Base-by-base conservation (phyloP, 2,329 filamentous ascomycete species). In the Plectosphaerella cucumerina region DNA sequence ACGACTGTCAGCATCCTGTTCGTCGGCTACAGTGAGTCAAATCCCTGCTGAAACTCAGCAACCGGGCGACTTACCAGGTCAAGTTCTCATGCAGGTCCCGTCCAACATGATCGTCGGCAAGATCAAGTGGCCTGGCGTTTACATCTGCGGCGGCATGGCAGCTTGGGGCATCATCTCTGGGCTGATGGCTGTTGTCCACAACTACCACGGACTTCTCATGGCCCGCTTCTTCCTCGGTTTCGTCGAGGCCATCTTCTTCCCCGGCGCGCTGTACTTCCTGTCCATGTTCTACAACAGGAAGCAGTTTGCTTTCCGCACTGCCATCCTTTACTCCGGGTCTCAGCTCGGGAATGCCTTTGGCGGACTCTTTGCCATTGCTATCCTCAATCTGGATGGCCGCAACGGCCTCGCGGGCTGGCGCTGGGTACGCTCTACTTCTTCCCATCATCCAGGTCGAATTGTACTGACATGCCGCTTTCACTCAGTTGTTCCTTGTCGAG, bases 341-440 rank as follows among this genome's bases (percentile, higher is more conserved):
- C 60, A 64, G 48, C 50, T 65, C 1, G 66, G 63, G 1, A 64
- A 67, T n/a, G 66, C 66, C 3, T 67, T 70, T 42, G 66, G 65
- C 3, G 65, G 65, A 1, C 59, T 70, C 4, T 63, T 70, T 31
- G 66, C 66, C 4, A 65, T 65, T 8, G 67, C 56, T 0, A 59
- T 68, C 4, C 53, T 70, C 46, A 78, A 85, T 49, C 87, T 90
- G 84, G 74, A 84, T 50, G 86, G 85, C 1, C 62, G 85, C 1
- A 84, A 77, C 0, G 79, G 79, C 0, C 65, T 78, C 6, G 70
- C 73, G 15, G 82, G 82, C 1, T 86, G 81, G 81, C 75, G 77
- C 14, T 86, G 78, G 83, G 67, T 79, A 0, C 76, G 50, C 39
- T 0, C 2, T 34, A 12, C 6, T 15, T 18, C 35, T 22, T 2